Evolutionary conservation across 805 yeast species (phyloP), one percentile per base, ranked within the genome.

Genomic region (Torulaspora indica): DNA sequence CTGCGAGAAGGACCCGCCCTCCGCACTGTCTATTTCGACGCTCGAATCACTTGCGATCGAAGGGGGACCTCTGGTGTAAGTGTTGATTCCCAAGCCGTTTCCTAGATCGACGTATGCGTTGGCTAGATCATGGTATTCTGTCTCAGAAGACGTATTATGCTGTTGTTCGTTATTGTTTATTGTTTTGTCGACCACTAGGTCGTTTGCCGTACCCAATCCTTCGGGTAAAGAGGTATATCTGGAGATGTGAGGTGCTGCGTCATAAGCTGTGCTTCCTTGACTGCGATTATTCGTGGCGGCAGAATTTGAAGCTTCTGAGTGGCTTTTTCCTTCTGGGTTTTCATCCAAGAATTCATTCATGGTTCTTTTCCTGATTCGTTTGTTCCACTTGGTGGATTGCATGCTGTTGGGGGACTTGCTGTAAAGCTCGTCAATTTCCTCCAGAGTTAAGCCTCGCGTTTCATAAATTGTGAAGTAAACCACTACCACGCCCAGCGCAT

Each of bases 361-460:
- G 14, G 48, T 40, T 28, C 43, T 39, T 45, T 53, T 45, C 29
- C 57, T 46, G 7, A 60, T 55, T 20, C 42, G 46, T 15, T 47
- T 48, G 42, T 63, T 65, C 68, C 79, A 81, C 23, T 64, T 59
- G 9, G 64, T 51, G 0, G 87, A 80, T 8, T 62, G 63, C 13
- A 75, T 61, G 1, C 89, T 82, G 56, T 61, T 74, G 33, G 74
- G 66, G 54, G 90, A 81, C 28, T 72, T 70, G 40, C 75, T 72
- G 59, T 81, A 86, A 69, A 86, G 70, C 50, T 79, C 85, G 67
- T 87, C 90, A 42, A 87, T 81, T 53, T 87, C 88, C 65, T 87
- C 95, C 60, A 87, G 73, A 55, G 81, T 78, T 40, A 86, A 70
- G 0, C 95, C 95, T 55, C 78, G 82, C 0, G 95, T 86, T 61